phyloP scores from a whole-genome alignment of 768 basidiomycete genomes.

The Collybiopsis confluens region DNA sequence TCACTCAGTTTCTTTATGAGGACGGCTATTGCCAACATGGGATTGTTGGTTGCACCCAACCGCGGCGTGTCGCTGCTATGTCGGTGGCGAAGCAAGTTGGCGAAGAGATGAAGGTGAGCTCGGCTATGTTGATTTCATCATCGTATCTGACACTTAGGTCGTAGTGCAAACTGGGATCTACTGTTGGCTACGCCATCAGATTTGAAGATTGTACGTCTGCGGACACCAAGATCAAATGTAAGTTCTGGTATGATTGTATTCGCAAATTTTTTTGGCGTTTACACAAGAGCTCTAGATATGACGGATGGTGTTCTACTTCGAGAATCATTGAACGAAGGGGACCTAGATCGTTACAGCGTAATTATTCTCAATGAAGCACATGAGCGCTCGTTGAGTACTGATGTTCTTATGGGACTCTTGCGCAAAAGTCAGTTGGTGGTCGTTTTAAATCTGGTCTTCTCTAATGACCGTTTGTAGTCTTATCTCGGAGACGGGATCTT shows the following conservation, averaged over 20 bases:
- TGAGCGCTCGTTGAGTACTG: constrained; percentile 94
- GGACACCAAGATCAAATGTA: constrained; percentile 97
- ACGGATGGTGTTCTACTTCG: constrained; percentile 98
- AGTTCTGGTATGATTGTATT: too few relatives aligned
- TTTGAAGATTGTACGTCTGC: constrained; percentile 96
- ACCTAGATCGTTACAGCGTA: constrained; percentile 92
- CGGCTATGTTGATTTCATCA: background rate
- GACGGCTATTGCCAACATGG: constrained; percentile 92
- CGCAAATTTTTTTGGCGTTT: background rate
- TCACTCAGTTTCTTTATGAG: constrained; percentile 93
- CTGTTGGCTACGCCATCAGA: constrained; percentile 96
- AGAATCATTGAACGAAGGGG: constrained; percentile 98
- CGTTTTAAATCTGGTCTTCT: background rate
- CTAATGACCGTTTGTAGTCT: constrained; percentile 38
- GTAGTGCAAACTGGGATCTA: constrained; percentile 85
- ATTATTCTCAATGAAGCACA: constrained; percentile 99
- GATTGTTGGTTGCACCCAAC: constrained; percentile 95
- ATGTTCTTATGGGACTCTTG: constrained; percentile 95
- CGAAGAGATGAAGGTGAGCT: constrained; percentile 93
- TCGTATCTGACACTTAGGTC: constrained; percentile 7
- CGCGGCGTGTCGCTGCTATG: constrained; percentile 98
- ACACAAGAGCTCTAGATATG: constrained; percentile 67
- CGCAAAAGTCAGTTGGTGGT: constrained; percentile 70
- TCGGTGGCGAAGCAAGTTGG: constrained; percentile 99
- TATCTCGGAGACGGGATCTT: constrained; percentile 87